phyloP scores from a whole-genome alignment of 192 early-diverging fungal species.

The Coemansia sp. region DNA sequence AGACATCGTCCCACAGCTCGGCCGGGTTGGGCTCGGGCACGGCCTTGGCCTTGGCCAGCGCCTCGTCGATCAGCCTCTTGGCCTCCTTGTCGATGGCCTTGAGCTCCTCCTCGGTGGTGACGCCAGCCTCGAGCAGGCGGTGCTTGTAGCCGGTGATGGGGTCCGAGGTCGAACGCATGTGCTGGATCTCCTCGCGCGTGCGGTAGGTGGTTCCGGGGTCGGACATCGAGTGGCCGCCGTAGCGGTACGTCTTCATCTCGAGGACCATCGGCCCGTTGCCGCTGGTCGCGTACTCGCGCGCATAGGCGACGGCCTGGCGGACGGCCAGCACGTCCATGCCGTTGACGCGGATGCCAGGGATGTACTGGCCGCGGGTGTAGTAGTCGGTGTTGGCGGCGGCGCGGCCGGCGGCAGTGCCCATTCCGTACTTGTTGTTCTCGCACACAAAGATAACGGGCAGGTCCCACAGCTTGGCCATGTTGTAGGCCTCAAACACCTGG shows the following conservation, averaged over 20 bases:
- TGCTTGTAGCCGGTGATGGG: constrained; percentile 91
- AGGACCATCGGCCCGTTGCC: constrained; percentile 90
- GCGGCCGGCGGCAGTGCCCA: constrained; percentile 90
- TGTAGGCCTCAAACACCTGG: constrained; percentile 98
- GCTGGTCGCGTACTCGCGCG: constrained; percentile 75
- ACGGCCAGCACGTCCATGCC: constrained; percentile 96
- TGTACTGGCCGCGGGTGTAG: constrained; percentile 95
- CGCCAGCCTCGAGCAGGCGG: constrained; percentile 65
- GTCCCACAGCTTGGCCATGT: constrained; percentile 99
- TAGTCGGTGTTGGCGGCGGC: constrained; percentile 92
- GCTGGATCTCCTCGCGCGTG: constrained; percentile 97
- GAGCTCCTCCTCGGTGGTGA: constrained; percentile 79
- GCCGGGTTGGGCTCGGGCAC: constrained; percentile 63
- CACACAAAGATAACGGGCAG: constrained; percentile 91
- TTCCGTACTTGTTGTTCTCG: constrained; percentile 99
- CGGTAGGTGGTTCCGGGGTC: constrained; percentile 99
- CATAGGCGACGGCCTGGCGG: constrained; percentile 75
- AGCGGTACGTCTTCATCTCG: constrained; percentile 97
- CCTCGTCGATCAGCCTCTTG: constrained; percentile 80
- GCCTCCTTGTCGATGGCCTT: constrained; percentile 95
- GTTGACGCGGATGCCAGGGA: constrained; percentile 89
- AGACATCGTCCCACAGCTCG: constrained; percentile 82
- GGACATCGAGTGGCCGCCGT: constrained; percentile 99
- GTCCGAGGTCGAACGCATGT: constrained; percentile 93
- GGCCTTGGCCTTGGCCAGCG: constrained; percentile 76